Base-by-base conservation (phyloP, 2,329 filamentous ascomycete genomes). In the Aspergillus sp. region DNA sequence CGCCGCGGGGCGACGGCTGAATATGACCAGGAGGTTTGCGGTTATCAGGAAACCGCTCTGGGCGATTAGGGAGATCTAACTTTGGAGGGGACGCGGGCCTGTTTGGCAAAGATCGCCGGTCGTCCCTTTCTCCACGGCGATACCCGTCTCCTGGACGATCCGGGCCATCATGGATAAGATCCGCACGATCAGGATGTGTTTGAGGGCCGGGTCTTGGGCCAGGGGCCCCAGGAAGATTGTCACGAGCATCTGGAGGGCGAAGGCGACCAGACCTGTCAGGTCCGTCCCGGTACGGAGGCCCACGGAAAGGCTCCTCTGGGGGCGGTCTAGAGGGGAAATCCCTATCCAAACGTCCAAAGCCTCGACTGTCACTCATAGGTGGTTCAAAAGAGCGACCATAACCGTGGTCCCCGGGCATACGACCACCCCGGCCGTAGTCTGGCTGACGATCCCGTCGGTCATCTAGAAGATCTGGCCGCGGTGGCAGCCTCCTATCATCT, bases 281-380 rank as follows among this genome's bases (percentile, higher is more conserved):
- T 66, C 74, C 73, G 15, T 77, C 76, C 18, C 73, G 74, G 60
- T 71, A 68, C 20, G 67, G 60, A 43, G 68, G 68, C 17, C 71
- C 70, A 48, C 71, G 71, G 66, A 74, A 73, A 24, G 74, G 68
- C 24, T 78, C 77, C 39, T 79, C 76, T 36, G 66, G 53, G 24
- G 65, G 65, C 24, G 68, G 64, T 53, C 74, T 68, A 32, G 64
- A 57, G 15, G 66, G 62, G 51, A 74, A 72, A 1, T 75, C 74
- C 42, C 72, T 68, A 32, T 77, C 75, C 12, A 70, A 60, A 44
- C 75, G 73, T 12, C 73, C 73, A 60, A 75, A 74, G 54, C 64
- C 66, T 39, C 76, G 65, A 48, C 65, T 55, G 53, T 75, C 74
- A 36, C 58, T 61, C 3, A 67, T 61, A 22, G 70, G 57, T 20